Evolutionary conservation across 2,329 filamentous ascomycete genomes (phyloP).

Genomic region (Mollisia scopiformis): DNA sequence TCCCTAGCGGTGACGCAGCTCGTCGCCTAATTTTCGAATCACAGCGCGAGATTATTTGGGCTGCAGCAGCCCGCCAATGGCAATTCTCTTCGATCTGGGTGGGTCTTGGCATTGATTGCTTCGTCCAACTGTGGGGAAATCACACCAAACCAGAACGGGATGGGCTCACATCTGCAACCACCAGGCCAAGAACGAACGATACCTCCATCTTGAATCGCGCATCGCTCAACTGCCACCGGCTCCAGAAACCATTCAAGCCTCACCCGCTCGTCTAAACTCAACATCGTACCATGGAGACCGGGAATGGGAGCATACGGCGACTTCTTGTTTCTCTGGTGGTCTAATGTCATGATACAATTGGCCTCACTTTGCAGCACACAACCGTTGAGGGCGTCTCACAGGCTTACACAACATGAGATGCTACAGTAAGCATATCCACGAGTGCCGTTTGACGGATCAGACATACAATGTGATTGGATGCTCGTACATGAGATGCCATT

Average conservation of each 20-base stretch:
- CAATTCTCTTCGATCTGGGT: too few species aligned
- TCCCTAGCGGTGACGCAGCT: neutral
- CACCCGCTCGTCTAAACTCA: neutral
- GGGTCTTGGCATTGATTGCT: too few species aligned
- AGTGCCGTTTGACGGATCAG: neutral
- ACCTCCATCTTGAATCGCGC: neutral
- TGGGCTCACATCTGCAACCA: neutral
- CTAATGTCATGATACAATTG: neutral
- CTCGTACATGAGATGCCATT: neutral
- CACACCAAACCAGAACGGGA: neutral
- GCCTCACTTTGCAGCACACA: neutral
- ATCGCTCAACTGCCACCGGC: neutral
- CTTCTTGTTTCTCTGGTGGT: neutral
- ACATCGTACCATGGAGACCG: neutral
- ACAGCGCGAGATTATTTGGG: neutral
- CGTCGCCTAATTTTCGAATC: neutral
- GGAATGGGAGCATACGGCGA: neutral
- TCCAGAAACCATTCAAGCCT: neutral
- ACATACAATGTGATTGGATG: neutral
- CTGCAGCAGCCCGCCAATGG: neutral
- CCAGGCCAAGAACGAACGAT: neutral
- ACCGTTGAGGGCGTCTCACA: neutral
- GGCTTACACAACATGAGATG: neutral
- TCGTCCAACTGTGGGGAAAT: conserved; percentile 1
- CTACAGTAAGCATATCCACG: neutral